Conservation (phyloP, 2,329 filamentous ascomycete genomes). For the Saccharata proteae region DNA sequence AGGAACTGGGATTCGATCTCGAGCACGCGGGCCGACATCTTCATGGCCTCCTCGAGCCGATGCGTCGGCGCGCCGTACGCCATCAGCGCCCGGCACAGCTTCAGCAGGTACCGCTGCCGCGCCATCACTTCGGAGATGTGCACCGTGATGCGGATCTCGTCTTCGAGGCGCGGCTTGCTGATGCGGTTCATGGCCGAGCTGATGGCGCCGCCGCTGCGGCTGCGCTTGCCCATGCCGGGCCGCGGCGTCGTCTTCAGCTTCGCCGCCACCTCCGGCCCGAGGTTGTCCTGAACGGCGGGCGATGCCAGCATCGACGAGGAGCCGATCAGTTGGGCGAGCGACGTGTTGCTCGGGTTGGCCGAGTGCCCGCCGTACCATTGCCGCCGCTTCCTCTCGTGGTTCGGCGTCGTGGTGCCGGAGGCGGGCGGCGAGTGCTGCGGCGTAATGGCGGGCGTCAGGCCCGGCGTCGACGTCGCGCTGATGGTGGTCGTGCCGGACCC, state of each 20-base stretch:
- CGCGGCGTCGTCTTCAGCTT: slow-evolving; percentile 25
- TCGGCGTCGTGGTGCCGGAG: slow-evolving; percentile 32
- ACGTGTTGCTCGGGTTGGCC: slow-evolving; percentile 25
- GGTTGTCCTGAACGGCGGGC: slow-evolving; percentile 24
- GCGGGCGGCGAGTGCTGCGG: slow-evolving; percentile 28
- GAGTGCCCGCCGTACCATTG: slow-evolving; percentile 25
- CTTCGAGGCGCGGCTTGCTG: slow-evolving; percentile 28
- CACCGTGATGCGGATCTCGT: slow-evolving; percentile 46
- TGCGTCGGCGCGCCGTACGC: slow-evolving; percentile 83
- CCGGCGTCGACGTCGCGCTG: slow-evolving; percentile 2
- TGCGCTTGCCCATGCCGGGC: slow-evolving; percentile 23
- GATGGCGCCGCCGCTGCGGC: slow-evolving; percentile 25
- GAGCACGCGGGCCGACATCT: slow-evolving; percentile 76
- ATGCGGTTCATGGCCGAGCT: slow-evolving; percentile 20
- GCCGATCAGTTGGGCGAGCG: slow-evolving; percentile 32
- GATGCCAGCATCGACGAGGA: slow-evolving; percentile 32
- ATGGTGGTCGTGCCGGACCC: slow-evolving; percentile 5
- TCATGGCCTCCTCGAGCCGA: slow-evolving; percentile 82
- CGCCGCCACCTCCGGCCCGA: slow-evolving; percentile 31
- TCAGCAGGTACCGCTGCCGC: slow-evolving; percentile 71
- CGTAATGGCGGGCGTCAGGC: slow-evolving; percentile 17
- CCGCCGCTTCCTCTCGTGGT: slow-evolving; percentile 9
- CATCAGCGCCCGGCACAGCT: slow-evolving; percentile 79
- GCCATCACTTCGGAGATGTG: slow-evolving; percentile 59
- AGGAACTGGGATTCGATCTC: slow-evolving; percentile 83